Evolutionary conservation across 78 protist species (phyloP).

Genomic region (Mantamonas sphyraenae): DNA sequence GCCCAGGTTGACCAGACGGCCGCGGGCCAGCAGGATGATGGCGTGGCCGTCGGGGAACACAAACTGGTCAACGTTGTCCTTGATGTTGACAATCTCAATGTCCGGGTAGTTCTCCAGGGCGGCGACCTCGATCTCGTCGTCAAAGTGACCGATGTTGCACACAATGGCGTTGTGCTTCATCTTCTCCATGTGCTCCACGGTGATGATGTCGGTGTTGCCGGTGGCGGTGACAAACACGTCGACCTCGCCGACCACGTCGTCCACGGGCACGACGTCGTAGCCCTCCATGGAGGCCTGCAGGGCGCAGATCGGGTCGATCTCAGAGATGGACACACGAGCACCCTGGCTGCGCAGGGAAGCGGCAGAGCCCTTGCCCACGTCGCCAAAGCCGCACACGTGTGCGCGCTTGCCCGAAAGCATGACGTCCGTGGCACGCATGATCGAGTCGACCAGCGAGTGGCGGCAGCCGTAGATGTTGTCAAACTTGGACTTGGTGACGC

Average conservation of each 20-base stretch:
- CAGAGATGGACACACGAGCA: conserved; percentile 91
- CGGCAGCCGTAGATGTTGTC: conserved; percentile 99
- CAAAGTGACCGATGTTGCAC: conserved; percentile 99
- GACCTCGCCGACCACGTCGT: conserved; percentile 61
- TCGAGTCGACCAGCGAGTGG: conserved; percentile 96
- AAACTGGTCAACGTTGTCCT: conserved; percentile 96
- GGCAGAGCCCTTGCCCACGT: conserved; percentile 98
- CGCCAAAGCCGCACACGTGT: conserved; percentile 96
- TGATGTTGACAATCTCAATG: conserved; percentile 76
- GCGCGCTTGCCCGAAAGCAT: conserved; percentile 97
- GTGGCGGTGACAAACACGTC: conserved; percentile 97
- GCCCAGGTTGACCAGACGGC: conserved; percentile 98
- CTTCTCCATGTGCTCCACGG: conserved; percentile 68
- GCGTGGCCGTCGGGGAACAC: conserved; percentile 71
- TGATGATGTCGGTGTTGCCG: conserved; percentile 93
- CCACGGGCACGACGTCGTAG: conserved; percentile 83
- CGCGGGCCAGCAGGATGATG: conserved; percentile 96
- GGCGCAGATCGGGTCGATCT: conserved; percentile 99
- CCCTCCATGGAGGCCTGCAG: conserved; percentile 99
- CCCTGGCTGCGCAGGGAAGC: conserved; percentile 78
- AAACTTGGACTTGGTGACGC: conserved; percentile 98
- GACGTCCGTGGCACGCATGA: conserved; percentile 98
- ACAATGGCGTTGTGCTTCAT: conserved; percentile 97
- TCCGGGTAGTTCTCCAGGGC: conserved; percentile 64
- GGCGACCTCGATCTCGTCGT: conserved; percentile 95